Conservation (phyloP, 805 yeast species). For the Saccharomycopsis javanensis region DNA sequence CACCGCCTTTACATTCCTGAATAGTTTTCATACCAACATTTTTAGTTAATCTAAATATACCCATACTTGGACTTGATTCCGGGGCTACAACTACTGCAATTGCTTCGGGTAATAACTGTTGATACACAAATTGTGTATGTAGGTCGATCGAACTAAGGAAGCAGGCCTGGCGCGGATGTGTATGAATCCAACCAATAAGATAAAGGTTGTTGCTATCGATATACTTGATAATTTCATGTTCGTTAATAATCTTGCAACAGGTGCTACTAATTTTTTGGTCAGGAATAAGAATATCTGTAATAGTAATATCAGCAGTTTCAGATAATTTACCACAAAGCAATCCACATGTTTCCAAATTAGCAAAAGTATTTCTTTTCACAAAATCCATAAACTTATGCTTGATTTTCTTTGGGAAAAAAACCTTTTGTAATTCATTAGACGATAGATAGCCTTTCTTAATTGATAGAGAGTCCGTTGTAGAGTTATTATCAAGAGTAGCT, state of each 20-base stretch:
- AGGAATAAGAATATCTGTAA: constrained; percentile 53
- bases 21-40: constrained; percentile 54
- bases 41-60: constrained; percentile 52
- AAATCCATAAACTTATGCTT: constrained; percentile 35
- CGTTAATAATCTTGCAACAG: constrained; percentile 53
- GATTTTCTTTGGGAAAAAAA: constrained; percentile 40
- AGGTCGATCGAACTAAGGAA: constrained; percentile 56
- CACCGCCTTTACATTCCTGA: constrained; percentile 38
- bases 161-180: constrained; percentile 68
- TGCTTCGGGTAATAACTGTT: constrained; percentile 60
- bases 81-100: constrained; percentile 63
- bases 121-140: constrained; percentile 61
- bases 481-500: neutral
- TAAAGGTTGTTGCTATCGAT: constrained; percentile 48
- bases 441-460: neutral
- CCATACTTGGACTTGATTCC: constrained; percentile 36
- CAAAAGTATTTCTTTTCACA: constrained; percentile 40
- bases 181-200: constrained; percentile 67
- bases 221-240: constrained; percentile 46
- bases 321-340: constrained; percentile 51
- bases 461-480: neutral
- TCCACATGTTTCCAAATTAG: constrained; percentile 55
- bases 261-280: constrained; percentile 53
- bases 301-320: constrained; percentile 49
- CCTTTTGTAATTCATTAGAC: neutral